Evolutionary conservation across 352 stramenopile species (phyloP), one percentile per base, ranked within the genome.

Genomic region (Globisporangium recalcitrans): DNA sequence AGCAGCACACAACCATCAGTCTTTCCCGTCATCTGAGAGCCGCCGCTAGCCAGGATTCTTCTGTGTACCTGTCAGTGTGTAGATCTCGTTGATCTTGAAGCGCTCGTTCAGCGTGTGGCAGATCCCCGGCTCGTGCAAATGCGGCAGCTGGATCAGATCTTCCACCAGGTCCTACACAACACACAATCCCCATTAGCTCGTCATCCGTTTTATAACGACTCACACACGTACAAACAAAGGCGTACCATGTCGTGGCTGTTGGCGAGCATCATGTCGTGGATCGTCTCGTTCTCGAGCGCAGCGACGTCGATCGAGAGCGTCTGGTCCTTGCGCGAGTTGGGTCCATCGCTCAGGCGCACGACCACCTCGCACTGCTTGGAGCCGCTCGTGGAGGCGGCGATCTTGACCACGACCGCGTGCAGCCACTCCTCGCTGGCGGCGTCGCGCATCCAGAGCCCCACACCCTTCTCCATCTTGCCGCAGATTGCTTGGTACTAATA

Each of bases 51-150:
- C 22, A 31, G 24, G 14, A 54, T 36, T n/a, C 1, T 9, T 13
- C 14, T 14, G 19, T 14, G 19, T 48, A 69, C 74, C 77, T 58
- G 83, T 94, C 32, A 92, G 74, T 27, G 95, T 98, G 76, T 98
- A 98, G 63, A 98, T 97, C 66, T 97, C 78, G 67, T 96, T 95
- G 58, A 91, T 81, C 65, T 89, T 86, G 70, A 98, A 98, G 52
- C 95, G 85, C 64, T 96, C 82, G 49, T 91, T 90, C 19, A 98
- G 67, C 46, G 85, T 96, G 75, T 98, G 92, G 40, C 96, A 87
- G 66, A 98, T 98, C 24, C 92, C 91, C 4, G 94, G 91, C 67
- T 98, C 94, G 71, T 98, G 92, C 21, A 98, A 68, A 67, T 98
- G 89, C 21, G 91, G 92, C 16, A 98, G 68, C 64, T 88, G 85